phyloP scores from a whole-genome alignment of 2,329 filamentous ascomycete genomes.

The Xylaria sp. region DNA sequence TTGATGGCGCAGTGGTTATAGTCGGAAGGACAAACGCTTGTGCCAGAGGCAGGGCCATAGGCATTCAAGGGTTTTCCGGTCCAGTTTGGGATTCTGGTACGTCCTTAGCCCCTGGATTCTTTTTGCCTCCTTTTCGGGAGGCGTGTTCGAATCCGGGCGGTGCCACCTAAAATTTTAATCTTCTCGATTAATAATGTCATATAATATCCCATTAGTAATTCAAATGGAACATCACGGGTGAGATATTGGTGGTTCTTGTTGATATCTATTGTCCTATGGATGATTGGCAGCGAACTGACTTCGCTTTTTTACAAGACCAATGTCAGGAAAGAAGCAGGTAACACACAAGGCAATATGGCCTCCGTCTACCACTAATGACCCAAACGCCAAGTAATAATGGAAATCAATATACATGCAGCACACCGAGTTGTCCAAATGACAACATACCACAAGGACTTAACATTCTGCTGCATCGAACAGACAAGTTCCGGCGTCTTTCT shows the following conservation, averaged over 20 bases:
- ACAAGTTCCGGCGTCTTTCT: conserved; percentile 29
- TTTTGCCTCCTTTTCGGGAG: too few species aligned
- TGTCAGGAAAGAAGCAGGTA: neutral
- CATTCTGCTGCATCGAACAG: conserved; percentile 1
- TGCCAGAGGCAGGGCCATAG: too few species aligned
- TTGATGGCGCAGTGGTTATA: too few species aligned
- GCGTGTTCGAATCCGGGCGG: too few species aligned
- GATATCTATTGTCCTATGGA: conserved; percentile 21
- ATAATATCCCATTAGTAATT: neutral
- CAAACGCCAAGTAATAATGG: conserved; percentile 7
- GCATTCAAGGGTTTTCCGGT: too few species aligned
- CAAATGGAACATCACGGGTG: neutral
- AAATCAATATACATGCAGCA: conserved; percentile 12
- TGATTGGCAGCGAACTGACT: conserved; percentile 5
- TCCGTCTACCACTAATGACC: conserved; percentile 8
- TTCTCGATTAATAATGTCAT: too few species aligned
- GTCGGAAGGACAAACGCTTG: too few species aligned
- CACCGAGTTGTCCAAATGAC: neutral
- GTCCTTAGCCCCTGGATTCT: too few species aligned
- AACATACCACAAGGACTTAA: neutral
- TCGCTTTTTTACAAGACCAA: conserved; percentile 10
- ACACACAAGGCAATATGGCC: neutral
- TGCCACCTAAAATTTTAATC: too few species aligned
- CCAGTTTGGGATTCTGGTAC: too few species aligned
- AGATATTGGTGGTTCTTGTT: neutral